Base-by-base conservation (phyloP, 345 rosid genomes). In the Citrus medica region DNA sequence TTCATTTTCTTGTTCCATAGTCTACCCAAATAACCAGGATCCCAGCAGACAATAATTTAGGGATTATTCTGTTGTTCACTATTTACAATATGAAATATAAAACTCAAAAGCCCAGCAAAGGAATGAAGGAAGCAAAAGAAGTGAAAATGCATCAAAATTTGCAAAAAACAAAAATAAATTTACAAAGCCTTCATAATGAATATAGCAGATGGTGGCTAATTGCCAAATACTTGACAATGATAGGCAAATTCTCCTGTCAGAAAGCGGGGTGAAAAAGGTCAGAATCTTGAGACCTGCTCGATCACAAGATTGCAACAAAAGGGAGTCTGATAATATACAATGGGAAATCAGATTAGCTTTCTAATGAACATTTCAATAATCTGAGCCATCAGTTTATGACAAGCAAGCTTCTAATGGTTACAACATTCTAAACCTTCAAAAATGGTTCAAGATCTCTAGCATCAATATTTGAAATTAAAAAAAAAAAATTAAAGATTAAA, bases 1-100 rank as follows among this genome's bases (percentile, higher is more conserved):
- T 60, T 72, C 67, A 28, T 81, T 85, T 77, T 76, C 87, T 79
- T 69, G 83, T 46, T 84, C 88, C 89, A 86, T 84, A 32, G 62
- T 48, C 81, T 32, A 75, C 64, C 33, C 42, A 80, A 62, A 28
- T 30, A 71, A 66, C 63, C 37, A 53, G 62, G 40, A 51, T 73
- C 35, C 33, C 42, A 4, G 51, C 16, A 69, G 60, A 40, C 59
- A 38, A 42, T 28, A 13, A 21, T 22, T 42, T 6, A 14, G 35
- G 46, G 28, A 13, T 16, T 62, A 40, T 74, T 27, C 69, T 28
- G 66, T 62, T 7, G 32, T 35, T 40, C 21, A 19, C 37, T 61
- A 62, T 62, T 62, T 40, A 27, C 25, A 62, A 27, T 24, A 42
- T 3, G 51, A 4, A 65, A 48, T 14, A 37, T n/a, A 24, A 3